phyloP scores from a whole-genome alignment of 768 basidiomycete genomes.

The Calvatia gigantea region DNA sequence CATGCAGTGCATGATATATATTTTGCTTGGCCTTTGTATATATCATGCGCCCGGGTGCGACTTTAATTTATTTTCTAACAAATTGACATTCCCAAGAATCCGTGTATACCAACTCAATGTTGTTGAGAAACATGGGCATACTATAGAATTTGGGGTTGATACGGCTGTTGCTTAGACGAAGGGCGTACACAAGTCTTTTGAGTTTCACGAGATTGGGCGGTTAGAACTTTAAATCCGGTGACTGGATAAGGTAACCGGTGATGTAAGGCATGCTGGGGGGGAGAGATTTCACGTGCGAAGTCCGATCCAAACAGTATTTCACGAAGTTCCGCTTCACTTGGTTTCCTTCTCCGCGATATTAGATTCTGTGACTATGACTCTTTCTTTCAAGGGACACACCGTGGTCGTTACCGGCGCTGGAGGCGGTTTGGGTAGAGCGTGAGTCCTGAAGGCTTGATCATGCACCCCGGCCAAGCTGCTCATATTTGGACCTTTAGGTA shows the following conservation, averaged over 20 bases:
- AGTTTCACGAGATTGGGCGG: not conserved
- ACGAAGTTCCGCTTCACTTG: not conserved
- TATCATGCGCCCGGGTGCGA: conserved; percentile 33
- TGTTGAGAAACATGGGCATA: too few relatives aligned
- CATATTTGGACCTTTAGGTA: conserved; percentile 50
- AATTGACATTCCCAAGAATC: not conserved
- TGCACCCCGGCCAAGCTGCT: conserved; percentile 3
- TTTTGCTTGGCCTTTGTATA: conserved; percentile 27
- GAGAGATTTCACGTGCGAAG: not conserved
- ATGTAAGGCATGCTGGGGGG: not conserved
- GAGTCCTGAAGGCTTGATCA: conserved; percentile 26
- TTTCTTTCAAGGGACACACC: conserved; percentile 86
- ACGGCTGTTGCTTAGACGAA: too few relatives aligned
- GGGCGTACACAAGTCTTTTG: not conserved
- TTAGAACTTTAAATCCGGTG: not conserved
- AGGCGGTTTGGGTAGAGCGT: conserved; percentile 92
- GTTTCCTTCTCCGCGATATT: conserved; percentile 2
- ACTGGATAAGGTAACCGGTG: not conserved
- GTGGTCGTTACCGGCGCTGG: conserved; percentile 95
- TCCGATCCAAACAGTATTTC: not conserved
- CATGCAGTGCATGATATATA: conserved; percentile 26
- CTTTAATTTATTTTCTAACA: conserved; percentile 24
- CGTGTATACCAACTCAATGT: not conserved
- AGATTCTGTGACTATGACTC: conserved; percentile 35
- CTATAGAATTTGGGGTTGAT: too few relatives aligned